phyloP scores from a whole-genome alignment of 1,139 yeast genomes.

The Geotrichum australiense region DNA sequence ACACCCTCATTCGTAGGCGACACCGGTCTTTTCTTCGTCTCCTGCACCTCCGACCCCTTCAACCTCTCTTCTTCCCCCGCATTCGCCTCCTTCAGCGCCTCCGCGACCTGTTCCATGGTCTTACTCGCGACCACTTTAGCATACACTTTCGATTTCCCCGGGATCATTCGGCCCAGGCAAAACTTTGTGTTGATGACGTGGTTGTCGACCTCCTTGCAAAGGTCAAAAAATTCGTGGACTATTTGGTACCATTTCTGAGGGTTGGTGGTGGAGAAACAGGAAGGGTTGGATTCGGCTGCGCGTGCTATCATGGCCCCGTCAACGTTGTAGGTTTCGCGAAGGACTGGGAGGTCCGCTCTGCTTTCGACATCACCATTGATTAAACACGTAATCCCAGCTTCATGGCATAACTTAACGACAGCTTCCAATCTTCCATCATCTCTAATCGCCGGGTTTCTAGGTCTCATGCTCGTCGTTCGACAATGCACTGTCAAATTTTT shows the following conservation, averaged over 20 bases:
- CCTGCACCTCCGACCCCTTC: neutral
- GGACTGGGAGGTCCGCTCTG: constrained; percentile 46
- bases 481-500: constrained; percentile 83
- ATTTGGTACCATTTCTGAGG: constrained; percentile 43
- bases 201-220: constrained; percentile 53
- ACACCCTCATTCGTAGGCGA: no score
- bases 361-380: constrained; percentile 72
- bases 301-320: constrained; percentile 93
- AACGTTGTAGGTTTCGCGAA: constrained; percentile 48
- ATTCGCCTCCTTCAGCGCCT: constrained; percentile 12
- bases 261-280: constrained; percentile 48
- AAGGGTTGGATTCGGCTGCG: constrained; percentile 79
- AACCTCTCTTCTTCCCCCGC: constrained; percentile 8
- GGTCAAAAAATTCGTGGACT: constrained; percentile 49
- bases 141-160: constrained; percentile 65
- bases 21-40: no score
- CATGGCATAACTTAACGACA: constrained; percentile 55
- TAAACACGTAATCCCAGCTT: constrained; percentile 61
- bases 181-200: constrained; percentile 70
- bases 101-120: constrained; percentile 39
- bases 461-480: constrained; percentile 83
- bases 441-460: constrained; percentile 72
- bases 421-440: constrained; percentile 42
- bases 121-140: constrained; percentile 53
- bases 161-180: constrained; percentile 67